phyloP scores from a whole-genome alignment of 352 stramenopile species.

The Phytophthora nicotianae region DNA sequence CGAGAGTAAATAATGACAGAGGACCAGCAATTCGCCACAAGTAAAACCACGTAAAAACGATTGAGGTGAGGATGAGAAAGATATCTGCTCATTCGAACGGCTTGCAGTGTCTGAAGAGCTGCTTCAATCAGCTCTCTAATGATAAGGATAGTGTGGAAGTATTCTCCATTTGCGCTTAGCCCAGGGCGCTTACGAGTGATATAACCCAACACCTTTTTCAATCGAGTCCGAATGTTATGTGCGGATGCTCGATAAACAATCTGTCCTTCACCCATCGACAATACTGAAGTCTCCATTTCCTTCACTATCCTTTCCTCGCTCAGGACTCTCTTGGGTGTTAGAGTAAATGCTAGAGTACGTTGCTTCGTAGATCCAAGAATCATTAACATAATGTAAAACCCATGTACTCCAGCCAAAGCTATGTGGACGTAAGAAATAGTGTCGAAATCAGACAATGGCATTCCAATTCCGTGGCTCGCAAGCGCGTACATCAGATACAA shows the following conservation, averaged over 20 bases:
- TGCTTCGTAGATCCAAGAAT: not conserved
- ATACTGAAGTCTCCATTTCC: no score
- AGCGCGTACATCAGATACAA: not conserved
- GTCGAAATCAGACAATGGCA: not conserved
- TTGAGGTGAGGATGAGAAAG: not conserved
- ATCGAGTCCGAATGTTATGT: not conserved
- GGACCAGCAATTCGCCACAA: not conserved
- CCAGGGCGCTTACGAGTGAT: not conserved
- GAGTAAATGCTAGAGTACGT: not conserved
- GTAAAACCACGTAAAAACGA: not conserved
- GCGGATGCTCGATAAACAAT: no score
- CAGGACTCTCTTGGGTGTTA: no score
- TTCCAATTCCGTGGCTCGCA: not conserved
- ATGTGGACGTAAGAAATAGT: not conserved
- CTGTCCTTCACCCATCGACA: no score
- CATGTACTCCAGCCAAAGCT: no score
- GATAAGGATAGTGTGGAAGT: not conserved
- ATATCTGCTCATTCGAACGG: not conserved
- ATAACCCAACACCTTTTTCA: not conserved
- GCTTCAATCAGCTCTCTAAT: not conserved
- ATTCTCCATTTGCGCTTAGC: not conserved
- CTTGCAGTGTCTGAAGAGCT: not conserved
- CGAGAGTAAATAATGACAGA: constrained; percentile 1
- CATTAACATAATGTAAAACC: not conserved
- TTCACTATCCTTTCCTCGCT: no score